Evolutionary conservation across 73 alveolate species (phyloP).

Genomic region (Chromera velia): DNA sequence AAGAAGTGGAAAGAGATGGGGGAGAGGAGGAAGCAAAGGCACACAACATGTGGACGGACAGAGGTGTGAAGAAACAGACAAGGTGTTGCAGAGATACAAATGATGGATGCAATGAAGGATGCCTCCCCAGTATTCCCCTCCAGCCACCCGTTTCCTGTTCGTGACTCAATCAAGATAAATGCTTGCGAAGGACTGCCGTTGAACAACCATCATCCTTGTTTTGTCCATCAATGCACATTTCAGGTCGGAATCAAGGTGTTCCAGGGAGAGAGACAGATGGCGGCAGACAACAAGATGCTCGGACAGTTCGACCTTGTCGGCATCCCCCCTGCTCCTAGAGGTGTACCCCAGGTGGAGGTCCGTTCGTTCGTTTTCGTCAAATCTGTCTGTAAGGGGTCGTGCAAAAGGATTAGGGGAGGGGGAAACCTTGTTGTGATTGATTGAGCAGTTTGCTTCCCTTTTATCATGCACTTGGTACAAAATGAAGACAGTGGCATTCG

Average conservation of each 20-base stretch:
- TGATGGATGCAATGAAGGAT: no score
- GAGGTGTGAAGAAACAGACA: no score
- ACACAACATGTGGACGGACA: no score
- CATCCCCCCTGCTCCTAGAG: slow-evolving; percentile 85
- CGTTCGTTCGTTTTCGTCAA: no score
- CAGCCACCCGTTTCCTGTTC: not conserved
- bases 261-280: slow-evolving; percentile 98
- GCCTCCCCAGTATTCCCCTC: no score
- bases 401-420: not conserved
- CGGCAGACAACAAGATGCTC: slow-evolving; percentile 81
- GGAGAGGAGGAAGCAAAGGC: no score
- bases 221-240: not conserved
- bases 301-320: slow-evolving; percentile 91
- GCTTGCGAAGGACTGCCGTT: not conserved
- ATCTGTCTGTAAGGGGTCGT: not conserved
- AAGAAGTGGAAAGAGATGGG: no score
- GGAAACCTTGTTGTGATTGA: not conserved
- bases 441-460: not conserved
- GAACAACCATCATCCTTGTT: not conserved
- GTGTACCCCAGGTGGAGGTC: slow-evolving; percentile 88
- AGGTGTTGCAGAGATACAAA: no score
- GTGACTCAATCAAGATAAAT: not conserved
- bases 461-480: not conserved
- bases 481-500: no score
- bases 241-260: slow-evolving; percentile 75